A percentile compares a stretch with the other conserved stretches of the same genome.
Conservation (phyloP, 192 early-diverging fungal genomes). For the Rhizoclosmatium globosum region DNA sequence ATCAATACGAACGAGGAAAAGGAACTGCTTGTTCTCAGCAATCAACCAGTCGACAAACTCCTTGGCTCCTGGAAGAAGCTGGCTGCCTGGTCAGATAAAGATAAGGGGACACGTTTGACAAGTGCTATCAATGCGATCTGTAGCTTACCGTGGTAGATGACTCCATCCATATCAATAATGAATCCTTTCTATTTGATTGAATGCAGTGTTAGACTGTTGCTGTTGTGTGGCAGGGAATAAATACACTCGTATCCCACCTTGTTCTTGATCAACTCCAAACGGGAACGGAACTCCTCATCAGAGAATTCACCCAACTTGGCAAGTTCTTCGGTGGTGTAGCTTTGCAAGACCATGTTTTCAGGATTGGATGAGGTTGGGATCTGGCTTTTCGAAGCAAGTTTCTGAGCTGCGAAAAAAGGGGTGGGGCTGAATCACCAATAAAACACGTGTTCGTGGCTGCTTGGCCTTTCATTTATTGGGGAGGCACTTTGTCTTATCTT, state of each 20-base stretch:
- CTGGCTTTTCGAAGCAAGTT: too few species aligned
- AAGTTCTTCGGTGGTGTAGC: conserved; percentile 19
- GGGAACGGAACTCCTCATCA: conserved; percentile 26
- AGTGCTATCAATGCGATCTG: neutral
- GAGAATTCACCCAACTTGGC: conserved; percentile 38
- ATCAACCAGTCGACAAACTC: conserved; percentile 64
- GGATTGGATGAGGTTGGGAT: too few species aligned
- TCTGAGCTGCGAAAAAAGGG: too few species aligned
- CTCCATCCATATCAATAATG: conserved; percentile 72
- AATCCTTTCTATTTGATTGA: conserved; percentile 47
- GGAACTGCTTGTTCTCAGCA: conserved; percentile 60
- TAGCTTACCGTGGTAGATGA: conserved; percentile 63
- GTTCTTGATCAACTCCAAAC: conserved; percentile 34
- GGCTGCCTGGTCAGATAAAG: conserved; percentile 39
- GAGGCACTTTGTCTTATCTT: too few species aligned
- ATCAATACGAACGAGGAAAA: conserved; percentile 52
- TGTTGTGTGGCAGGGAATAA: neutral
- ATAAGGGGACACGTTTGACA: neutral
- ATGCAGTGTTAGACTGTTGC: neutral
- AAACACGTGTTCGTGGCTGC: too few species aligned
- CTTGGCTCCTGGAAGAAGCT: conserved; percentile 61
- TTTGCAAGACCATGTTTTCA: neutral
- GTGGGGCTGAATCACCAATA: too few species aligned
- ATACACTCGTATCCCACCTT: conserved; percentile 24
- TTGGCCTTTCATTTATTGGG: too few species aligned